A percentile compares a stretch with the other conserved stretches of the same genome.
Conservation (phyloP, 2,329 filamentous ascomycete species). For the Nemania sp. region DNA sequence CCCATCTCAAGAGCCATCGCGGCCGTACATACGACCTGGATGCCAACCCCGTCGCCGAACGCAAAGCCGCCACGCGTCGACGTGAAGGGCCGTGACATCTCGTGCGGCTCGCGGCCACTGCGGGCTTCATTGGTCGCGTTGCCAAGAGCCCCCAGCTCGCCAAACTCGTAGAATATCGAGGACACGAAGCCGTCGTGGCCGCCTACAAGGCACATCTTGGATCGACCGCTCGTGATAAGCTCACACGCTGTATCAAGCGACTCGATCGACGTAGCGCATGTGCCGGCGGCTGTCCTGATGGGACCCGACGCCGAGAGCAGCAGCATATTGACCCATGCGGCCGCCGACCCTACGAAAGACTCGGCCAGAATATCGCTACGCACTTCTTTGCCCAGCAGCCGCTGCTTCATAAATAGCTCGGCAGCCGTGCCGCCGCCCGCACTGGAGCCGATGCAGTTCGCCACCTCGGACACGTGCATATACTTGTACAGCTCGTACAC, state of each 20-base stretch:
- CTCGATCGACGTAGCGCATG: conserved; percentile 95
- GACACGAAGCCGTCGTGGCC: conserved; percentile 99
- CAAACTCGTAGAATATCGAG: conserved; percentile 98
- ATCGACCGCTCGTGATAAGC: conserved; percentile 97
- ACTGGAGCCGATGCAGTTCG: conserved; percentile 97
- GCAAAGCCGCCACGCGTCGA: conserved; percentile 98
- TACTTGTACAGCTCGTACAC: conserved; percentile 99
- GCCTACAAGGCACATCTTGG: conserved; percentile 93
- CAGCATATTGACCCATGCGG: conserved; percentile 99
- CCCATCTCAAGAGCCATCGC: conserved; percentile 97
- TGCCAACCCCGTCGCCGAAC: conserved; percentile 97
- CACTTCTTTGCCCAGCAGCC: conserved; percentile 92
- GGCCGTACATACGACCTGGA: conserved; percentile 97
- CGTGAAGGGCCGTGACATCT: conserved; percentile 97
- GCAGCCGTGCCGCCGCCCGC: conserved; percentile 73
- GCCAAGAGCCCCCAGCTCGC: conserved; percentile 99
- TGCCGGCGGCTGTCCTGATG: conserved; percentile 97
- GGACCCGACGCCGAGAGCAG: conserved; percentile 94
- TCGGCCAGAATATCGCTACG: conserved; percentile 99
- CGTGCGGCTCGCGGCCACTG: conserved; percentile 89
- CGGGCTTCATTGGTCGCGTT: conserved; percentile 72
- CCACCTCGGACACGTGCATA: conserved; percentile 94
- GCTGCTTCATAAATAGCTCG: conserved; percentile 80
- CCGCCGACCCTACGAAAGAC: conserved; percentile 99
- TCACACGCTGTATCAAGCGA: conserved; percentile 97